Base-by-base conservation (phyloP, 768 basidiomycete species). In the Lentinula guzmanii region DNA sequence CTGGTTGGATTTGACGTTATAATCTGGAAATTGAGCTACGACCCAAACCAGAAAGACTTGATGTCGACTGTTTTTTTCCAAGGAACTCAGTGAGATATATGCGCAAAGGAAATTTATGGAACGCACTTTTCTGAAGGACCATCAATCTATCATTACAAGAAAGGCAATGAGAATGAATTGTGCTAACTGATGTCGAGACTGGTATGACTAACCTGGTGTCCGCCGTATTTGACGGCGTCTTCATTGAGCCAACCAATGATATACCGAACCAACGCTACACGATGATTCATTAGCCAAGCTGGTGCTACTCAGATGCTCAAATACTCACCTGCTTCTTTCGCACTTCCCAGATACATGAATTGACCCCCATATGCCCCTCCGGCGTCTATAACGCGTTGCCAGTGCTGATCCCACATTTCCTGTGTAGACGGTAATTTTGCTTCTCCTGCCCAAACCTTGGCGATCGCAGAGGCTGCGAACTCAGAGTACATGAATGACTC, bases 191-290 rank as follows among this genome's bases (percentile, higher is more conserved):
- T 9, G 4, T n/a, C 15, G 33, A 33, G 24, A 8, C 5, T 16
- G 5, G 35, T 21, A 39, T 1, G 16, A 24, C 58, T 15, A 51
- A 75, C 72, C 68, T 75, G 75, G 59, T 68, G 66, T n/a, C 75
- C 76, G 2, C 76, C 76, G 61, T 75, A 74, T 55, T 72, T 72
- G 43, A 70, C 69, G 41, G 76, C 76, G 4, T 75, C 76, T 4
- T 68, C 70, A 52, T 79, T 76, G 3, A 79, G 64, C 77, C 76
- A 79, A n/a, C 72, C 75, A 33, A 72, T 64, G 56, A 75, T 74
- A 67, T 71, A 74, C 7, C 73, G 69, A 16, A 75, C 66, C 37
- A 62, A 65, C 4, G 65, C 75, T 75, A 35, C 21, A 16, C 18
- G 24, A 13, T 7, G 42, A 10, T 10, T 28, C 18, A 39, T 43